Evolutionary conservation across 495 filamentous ascomycete species (phyloP).

Genomic region (Diplogelasinospora grovesii): DNA sequence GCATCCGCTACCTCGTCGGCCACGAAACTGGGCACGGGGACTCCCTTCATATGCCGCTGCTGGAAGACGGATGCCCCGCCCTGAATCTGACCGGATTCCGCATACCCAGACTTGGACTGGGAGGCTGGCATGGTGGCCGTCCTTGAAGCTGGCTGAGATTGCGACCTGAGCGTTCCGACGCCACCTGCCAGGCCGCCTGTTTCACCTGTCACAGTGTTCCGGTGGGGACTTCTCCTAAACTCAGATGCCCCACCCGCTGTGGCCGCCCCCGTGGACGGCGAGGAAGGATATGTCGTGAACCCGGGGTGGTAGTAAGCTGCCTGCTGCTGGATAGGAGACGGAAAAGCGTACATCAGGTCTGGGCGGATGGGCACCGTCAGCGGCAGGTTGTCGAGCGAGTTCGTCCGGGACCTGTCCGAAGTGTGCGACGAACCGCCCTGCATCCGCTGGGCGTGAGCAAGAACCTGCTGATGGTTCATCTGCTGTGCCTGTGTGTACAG

Average conservation of each 20-base stretch:
- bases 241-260: constrained; percentile 32
- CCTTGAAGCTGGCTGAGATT: constrained; percentile 50
- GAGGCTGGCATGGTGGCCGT: constrained; percentile 24
- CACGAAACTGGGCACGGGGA: constrained; percentile 41
- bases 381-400: constrained; percentile 47
- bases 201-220: constrained; percentile 33
- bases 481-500: constrained; percentile 42
- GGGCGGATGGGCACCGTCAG: constrained; percentile 44
- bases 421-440: constrained; percentile 25
- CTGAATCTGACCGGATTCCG: constrained; percentile 17
- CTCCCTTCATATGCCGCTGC: constrained; percentile 33
- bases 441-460: constrained; percentile 39
- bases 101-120: constrained; percentile 14
- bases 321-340: constrained; percentile 15
- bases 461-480: constrained; percentile 36
- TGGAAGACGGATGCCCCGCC: constrained; percentile 26
- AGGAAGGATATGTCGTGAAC: constrained; percentile 40
- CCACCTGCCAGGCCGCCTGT: constrained; percentile 29
- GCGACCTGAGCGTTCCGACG: constrained; percentile 45
- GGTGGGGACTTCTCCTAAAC: constrained; percentile 44
- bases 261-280: constrained; percentile 35
- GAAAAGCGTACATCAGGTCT: constrained; percentile 37
- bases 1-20: constrained; percentile 38
- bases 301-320: constrained; percentile 25
- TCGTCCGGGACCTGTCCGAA: constrained; percentile 44